Evolutionary conservation across 2,329 filamentous ascomycete species (phyloP), one percentile per base, ranked within the genome.

Genomic region (Aureobasidium sp.): DNA sequence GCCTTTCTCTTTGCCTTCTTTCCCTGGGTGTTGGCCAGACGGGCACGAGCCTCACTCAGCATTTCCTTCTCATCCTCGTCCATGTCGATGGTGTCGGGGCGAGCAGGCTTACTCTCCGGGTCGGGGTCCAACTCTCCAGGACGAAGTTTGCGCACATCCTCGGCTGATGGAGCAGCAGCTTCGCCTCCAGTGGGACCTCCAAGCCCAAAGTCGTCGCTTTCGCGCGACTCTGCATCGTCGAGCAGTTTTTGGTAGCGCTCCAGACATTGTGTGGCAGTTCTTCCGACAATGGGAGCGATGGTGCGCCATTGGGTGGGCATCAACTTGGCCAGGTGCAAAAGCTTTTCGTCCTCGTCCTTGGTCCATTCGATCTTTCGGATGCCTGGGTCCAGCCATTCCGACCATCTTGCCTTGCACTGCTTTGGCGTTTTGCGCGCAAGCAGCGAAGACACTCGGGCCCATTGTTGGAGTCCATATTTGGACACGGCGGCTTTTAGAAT

Each of bases 1-100:
- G 94, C 94, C 81, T 99, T 99, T 68, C 94, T 82, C 81, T 99
- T 99, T 7, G 94, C 94, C 79, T 99, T 99, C 78, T 99, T 99
- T 73, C 94, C 94, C 76, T 97, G 94, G 12, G 94, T 97, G 71
- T 99, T 99, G 66, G 94, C 94, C 66, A 99, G 79, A 77, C 94
- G 91, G 61, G 94, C 94, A 72, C 94, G 90, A 68, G 94, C 94
- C 78, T 99, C 94, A 73, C 92, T 97, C 70, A 99, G 77, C 94
- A 99, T 99, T 76, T 99, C 94, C 79, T 99, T 97, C 76, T 99
- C 94, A 72, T 99, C 94, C 74, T 99, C 94, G 72, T 99, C 94
- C 70, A 99, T 85, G 75, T 99, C 94, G 72, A 99, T 94, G 6
- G 94, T 97, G 74, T 99, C 94, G 42, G 94, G 94, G 64, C 92